Evolutionary conservation across 345 rosid genomes (phyloP).

Genomic region (Carallia brachiata): DNA sequence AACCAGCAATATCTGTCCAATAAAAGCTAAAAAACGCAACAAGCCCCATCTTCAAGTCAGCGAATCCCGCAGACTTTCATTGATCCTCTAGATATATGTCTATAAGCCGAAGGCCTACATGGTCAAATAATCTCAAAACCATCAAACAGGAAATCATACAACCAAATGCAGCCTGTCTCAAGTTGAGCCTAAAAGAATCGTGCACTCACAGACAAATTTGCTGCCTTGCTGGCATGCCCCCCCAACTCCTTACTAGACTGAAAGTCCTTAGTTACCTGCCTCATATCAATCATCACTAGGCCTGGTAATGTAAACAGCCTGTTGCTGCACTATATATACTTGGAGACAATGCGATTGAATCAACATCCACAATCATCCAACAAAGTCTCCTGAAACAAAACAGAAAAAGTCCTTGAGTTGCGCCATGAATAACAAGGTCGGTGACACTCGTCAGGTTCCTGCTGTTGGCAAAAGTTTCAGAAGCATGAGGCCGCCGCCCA

Average conservation of each 20-base stretch:
- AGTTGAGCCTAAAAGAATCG: conserved; percentile 28
- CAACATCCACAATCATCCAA: conserved; percentile 4
- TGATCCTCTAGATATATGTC: background rate
- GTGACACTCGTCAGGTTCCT: conserved; percentile 12
- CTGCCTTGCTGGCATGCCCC: conserved; percentile 54
- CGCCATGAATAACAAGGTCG: conserved; percentile 43
- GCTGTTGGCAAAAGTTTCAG: conserved; percentile 21
- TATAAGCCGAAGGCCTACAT: background rate
- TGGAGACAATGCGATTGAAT: background rate
- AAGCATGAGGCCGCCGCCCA: conserved; percentile 38
- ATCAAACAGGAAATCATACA: conserved; percentile 16
- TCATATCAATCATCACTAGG: conserved; percentile 4
- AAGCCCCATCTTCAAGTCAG: conserved; percentile 4
- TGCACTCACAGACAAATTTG: conserved; percentile 29
- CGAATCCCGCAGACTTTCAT: background rate
- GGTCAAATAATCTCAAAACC: background rate
- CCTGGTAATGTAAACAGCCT: conserved; percentile 3
- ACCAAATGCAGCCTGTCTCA: conserved; percentile 23
- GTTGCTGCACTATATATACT: conserved; percentile 23
- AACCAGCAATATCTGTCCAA: conserved; percentile 3
- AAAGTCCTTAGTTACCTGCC: background rate
- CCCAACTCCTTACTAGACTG: conserved; percentile 23
- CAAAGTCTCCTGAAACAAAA: background rate
- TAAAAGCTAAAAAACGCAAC: conserved; percentile 1
- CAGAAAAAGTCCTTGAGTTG: background rate